Base-by-base conservation (phyloP, 148 eudicot genomes). In the Cornus florida region DNA sequence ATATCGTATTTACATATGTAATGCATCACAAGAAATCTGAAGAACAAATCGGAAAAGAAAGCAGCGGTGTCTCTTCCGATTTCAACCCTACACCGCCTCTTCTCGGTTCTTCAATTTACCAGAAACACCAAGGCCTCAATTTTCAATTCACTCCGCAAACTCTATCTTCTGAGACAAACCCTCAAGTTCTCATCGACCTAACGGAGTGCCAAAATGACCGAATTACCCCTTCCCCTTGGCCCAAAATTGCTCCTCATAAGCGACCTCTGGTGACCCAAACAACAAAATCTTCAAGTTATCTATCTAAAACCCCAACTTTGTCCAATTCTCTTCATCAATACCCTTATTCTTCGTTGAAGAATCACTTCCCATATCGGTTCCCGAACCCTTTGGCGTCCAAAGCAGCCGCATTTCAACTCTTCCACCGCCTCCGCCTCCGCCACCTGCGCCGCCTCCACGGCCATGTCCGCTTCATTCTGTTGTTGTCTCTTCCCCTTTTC, bases 21-120 rank as follows among this genome's bases (percentile, higher is more conserved):
- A 94, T 95, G 98, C 98, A 93, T 95, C 95, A 93, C 84, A 95
- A 95, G 84, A 95, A 95, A 91, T 93, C 97, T 39, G 98, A 95
- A 89, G 88, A 88, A 79, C 98, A 95, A 88, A 95, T 95, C 97
- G 95, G 97, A 88, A 90, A 86, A 90, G 97, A 93, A 88, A 95
- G 98, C 96, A 90, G 87, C 79, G 92, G 97, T 87, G 76, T 95
- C 89, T 95, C 98, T 93, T 95, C 98, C 97, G 97, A 91, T 93
- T 95, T 90, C 90, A 91, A 88, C 77, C 97, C 94, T 16, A 87
- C 87, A 75, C 98, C 93, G 78, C 92, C 86, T 0, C 84, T 86
- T 32, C 86, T 84, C 17, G 38, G 80, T 31, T 86, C 90, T 11
- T 81, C 89, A 35, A 83, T 88, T 71, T 88, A 87, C 74, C 95